Base-by-base conservation (phyloP, 768 basidiomycete species). In the Tremella yokohamensis region DNA sequence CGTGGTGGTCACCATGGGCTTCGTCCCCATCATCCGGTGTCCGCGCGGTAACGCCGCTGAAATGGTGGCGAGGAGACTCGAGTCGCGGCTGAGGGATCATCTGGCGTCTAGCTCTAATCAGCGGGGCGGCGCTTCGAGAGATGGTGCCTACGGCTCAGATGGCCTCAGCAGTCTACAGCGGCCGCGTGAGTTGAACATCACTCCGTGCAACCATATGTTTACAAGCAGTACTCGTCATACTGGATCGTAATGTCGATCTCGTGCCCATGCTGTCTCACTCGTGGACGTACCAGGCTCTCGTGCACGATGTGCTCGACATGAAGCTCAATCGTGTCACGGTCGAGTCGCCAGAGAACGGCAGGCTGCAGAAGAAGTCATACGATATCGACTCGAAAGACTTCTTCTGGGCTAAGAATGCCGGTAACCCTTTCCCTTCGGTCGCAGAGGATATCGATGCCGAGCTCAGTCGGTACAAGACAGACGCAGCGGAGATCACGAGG, bases 311-410 rank as follows among this genome's bases (percentile, higher is more conserved):
- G 65, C 84, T 99, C 37, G 88, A 94, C 57, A 93, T 99, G 81
- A 93, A 89, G 76, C 83, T 99, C 16, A 98, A 98, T 76, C 85
- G 94, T 7, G 91, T 99, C 6, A 85, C 89, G 0, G 86, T 99
- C 29, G 77, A 81, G 79, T 81, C 84, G 1, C 79, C 79, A 4
- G 81, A 81, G 54, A 76, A 72, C 51, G 80, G 79, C 29, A 82
- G 83, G 52, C 82, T 87, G 54, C 82, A 83, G 62, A 84, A 87
- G 78, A 78, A 78, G 60, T 86, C 89, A 0, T 97, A 98, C 67
- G 96, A 99, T 77, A 85, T 99, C 34, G 96, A 98, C 77, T 86
- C 90, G 19, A 97, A 94, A 70, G 96, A 99, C 77, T 99, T 96
- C 78, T 99, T 99, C 80, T 99, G 96, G 96, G 87, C 86, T 1